A percentile compares a stretch with the other conserved stretches of the same genome.
Evolutionary conservation across 73 alveolate species (phyloP).

Genomic region (Uronychia setigera): DNA sequence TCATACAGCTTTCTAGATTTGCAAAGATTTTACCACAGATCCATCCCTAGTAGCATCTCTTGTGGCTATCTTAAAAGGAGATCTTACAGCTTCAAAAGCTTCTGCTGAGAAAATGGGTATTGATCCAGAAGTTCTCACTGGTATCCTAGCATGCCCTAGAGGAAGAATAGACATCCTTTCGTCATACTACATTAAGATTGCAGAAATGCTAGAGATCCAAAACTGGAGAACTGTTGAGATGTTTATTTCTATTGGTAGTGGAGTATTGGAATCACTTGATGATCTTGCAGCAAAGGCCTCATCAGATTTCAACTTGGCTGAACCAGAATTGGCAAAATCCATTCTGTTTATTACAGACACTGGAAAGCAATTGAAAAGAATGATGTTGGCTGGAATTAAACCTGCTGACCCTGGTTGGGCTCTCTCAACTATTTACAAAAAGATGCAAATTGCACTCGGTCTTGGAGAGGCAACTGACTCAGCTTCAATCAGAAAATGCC

Average conservation of each 20-base stretch:
- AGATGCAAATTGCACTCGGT: background rate
- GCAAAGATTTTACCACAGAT: background rate
- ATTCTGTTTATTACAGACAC: background rate
- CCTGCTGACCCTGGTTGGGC: background rate
- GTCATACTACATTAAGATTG: background rate
- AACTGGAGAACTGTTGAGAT: background rate
- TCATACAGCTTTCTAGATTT: constrained; percentile 1
- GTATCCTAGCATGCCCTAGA: constrained; percentile 33
- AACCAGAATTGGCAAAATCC: background rate
- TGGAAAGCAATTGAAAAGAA: background rate
- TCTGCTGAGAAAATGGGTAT: constrained; percentile 20
- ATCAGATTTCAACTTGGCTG: background rate
- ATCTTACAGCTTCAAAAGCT: background rate
- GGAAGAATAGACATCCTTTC: background rate
- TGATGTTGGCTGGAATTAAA: background rate
- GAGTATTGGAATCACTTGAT: background rate
- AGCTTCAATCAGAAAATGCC: too few species aligned
- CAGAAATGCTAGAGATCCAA: background rate
- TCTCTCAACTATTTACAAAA: background rate
- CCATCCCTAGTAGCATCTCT: constrained; percentile 7
- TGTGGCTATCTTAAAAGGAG: constrained; percentile 15
- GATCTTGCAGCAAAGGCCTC: background rate
- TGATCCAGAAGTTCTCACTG: constrained; percentile 3
- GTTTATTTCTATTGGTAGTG: background rate
- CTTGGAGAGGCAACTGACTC: too few species aligned